Percentiles rank a stretch among this genome's conserved stretches.
Evolutionary conservation across 331 rosid genomes (phyloP).

Genomic region (Arachis monticola): DNA sequence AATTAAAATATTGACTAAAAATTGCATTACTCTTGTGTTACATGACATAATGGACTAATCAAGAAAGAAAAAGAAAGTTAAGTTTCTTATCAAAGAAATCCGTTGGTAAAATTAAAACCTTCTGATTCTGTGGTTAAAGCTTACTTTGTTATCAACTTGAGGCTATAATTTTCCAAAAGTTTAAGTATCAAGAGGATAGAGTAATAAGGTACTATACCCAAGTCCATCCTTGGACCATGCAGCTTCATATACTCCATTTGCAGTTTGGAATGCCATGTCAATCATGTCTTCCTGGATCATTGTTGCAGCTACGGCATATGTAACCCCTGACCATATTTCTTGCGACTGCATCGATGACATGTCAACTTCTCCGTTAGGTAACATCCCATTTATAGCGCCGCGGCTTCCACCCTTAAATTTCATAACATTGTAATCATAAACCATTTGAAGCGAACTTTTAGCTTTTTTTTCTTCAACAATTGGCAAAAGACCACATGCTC

Average conservation of each 20-base stretch:
- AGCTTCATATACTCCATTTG: conserved; percentile 73
- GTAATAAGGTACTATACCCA: conserved; percentile 50
- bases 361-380: conserved; percentile 88
- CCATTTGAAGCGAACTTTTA: conserved; percentile 66
- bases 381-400: conserved; percentile 96
- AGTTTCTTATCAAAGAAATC: no score
- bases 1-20: no score
- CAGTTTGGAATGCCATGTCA: conserved; percentile 86
- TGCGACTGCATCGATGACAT: conserved; percentile 78
- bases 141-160: no score
- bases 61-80: no score
- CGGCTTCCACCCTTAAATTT: conserved; percentile 74
- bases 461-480: conserved; percentile 76
- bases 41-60: no score
- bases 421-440: conserved; percentile 74
- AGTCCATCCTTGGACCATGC: conserved; percentile 86
- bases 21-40: no score
- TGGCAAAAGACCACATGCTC: conserved; percentile 84
- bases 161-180: no score
- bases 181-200: no score
- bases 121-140: no score
- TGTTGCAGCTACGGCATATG: conserved; percentile 89
- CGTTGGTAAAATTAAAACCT: no score
- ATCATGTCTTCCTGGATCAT: conserved; percentile 90
- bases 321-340: conserved; percentile 98